Conservation (phyloP, 2,329 filamentous ascomycete species). For the Pseudogymnoascus sp. region DNA sequence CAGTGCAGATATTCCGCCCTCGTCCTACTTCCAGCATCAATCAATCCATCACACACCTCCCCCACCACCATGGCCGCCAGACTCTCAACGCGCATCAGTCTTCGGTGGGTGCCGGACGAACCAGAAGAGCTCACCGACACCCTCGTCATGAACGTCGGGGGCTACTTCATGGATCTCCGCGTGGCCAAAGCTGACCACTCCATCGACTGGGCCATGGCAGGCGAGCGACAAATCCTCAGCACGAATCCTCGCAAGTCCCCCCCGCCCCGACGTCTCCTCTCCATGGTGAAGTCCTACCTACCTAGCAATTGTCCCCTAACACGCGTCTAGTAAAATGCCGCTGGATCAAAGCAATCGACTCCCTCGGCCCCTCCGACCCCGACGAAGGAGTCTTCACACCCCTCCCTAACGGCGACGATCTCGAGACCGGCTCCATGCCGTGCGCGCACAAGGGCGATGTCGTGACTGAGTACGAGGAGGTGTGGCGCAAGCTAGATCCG, state of each 20-base stretch:
- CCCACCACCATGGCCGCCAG: slow-evolving; percentile 15
- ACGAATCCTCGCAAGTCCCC: slow-evolving; percentile 29
- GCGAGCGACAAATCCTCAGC: slow-evolving; percentile 30
- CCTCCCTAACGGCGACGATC: slow-evolving; percentile 32
- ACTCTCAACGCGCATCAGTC: slow-evolving; percentile 33
- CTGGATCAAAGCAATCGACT: slow-evolving; percentile 33
- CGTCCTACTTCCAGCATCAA: background rate
- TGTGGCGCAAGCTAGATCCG: slow-evolving; percentile 13
- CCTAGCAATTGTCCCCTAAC: no score
- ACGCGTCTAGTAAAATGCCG: slow-evolving; percentile 25
- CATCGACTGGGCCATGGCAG: slow-evolving; percentile 37
- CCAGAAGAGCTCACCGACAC: slow-evolving; percentile 36
- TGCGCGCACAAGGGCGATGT: slow-evolving; percentile 28
- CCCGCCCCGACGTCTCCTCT: no score
- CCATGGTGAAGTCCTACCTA: no score
- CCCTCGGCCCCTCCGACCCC: slow-evolving; percentile 25
- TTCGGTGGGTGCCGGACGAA: slow-evolving; percentile 34
- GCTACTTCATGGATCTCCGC: slow-evolving; percentile 36
- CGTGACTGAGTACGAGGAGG: slow-evolving; percentile 20
- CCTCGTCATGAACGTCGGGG: slow-evolving; percentile 33
- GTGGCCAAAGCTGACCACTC: slow-evolving; percentile 28
- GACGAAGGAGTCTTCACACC: slow-evolving; percentile 31
- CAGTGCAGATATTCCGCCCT: background rate
- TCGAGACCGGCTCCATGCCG: slow-evolving; percentile 33
- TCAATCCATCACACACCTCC: background rate